Evolutionary conservation across 148 eudicot species (phyloP).

Genomic region (Persicaria maculosa): DNA sequence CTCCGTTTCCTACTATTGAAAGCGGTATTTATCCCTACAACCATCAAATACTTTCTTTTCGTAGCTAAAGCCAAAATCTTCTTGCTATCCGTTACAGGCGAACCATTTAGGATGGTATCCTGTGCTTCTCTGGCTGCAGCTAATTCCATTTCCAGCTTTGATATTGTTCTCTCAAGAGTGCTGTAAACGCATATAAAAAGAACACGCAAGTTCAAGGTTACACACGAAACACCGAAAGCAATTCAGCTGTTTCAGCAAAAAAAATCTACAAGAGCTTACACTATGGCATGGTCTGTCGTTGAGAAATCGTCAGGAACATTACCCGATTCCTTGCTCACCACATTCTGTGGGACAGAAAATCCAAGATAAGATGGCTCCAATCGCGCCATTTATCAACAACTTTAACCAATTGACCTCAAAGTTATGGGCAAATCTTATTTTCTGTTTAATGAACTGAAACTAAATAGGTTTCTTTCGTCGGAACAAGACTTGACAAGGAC

Average conservation of each 20-base stretch:
- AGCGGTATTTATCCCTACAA: slow-evolving; percentile 83
- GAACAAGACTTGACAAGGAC: no score
- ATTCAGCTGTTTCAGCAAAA: no score
- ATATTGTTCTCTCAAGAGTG: slow-evolving; percentile 73
- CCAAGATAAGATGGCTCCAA: neutral
- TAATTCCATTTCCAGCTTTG: slow-evolving; percentile 87
- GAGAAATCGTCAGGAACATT: slow-evolving; percentile 4
- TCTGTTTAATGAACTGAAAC: neutral
- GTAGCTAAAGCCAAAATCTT: slow-evolving; percentile 27
- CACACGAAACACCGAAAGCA: neutral
- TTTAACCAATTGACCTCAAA: neutral
- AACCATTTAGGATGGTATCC: slow-evolving; percentile 66
- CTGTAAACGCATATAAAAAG: slow-evolving; percentile 26
- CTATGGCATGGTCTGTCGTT: slow-evolving; percentile 5
- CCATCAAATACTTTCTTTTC: slow-evolving; percentile 80
- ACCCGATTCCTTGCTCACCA: neutral
- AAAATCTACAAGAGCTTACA: neutral
- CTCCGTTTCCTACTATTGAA: slow-evolving; percentile 88
- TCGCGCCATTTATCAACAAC: neutral
- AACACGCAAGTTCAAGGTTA: slow-evolving; percentile 4
- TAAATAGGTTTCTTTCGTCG: no score
- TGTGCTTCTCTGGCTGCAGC: slow-evolving; percentile 90
- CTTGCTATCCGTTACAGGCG: slow-evolving; percentile 41
- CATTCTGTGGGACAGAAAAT: slow-evolving; percentile 3
- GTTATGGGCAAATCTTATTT: neutral